Percentiles rank a stretch among this genome's conserved stretches.
Conservation (phyloP, 2,329 filamentous ascomycete genomes). For the Xylaria sp. region DNA sequence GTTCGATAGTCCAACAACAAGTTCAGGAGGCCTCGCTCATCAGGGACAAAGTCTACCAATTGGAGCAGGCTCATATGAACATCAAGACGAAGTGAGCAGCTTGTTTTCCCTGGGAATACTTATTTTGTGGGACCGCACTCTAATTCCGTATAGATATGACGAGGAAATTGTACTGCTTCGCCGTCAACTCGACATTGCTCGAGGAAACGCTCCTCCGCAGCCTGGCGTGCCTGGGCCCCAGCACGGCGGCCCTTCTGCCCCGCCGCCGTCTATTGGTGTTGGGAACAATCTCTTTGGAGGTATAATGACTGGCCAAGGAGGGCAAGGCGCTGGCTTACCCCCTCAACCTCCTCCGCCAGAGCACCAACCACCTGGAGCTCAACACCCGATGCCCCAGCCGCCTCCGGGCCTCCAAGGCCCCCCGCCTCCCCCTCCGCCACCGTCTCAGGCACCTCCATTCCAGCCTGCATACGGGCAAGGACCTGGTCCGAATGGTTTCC, state of each 20-base stretch:
- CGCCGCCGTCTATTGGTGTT: constrained; percentile 86
- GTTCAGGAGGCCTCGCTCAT: constrained; percentile 96
- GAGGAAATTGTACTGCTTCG: constrained; percentile 86
- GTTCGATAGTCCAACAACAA: constrained; percentile 76
- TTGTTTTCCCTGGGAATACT: background rate
- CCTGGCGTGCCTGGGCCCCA: constrained; percentile 70
- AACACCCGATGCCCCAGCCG: constrained; percentile 75
- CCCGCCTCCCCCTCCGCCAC: constrained; percentile 62
- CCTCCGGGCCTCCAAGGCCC: constrained; percentile 69
- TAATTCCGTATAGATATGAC: constrained; percentile 72
- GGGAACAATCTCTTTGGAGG: constrained; percentile 93
- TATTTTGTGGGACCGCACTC: background rate
- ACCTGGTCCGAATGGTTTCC: constrained; percentile 72
- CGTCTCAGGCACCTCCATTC: constrained; percentile 72
- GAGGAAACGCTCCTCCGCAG: constrained; percentile 62
- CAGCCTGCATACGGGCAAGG: constrained; percentile 70
- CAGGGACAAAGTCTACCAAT: constrained; percentile 86
- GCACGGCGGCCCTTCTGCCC: constrained; percentile 77
- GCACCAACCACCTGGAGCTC: constrained; percentile 56
- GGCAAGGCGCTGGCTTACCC: constrained; percentile 83
- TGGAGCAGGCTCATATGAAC: constrained; percentile 87
- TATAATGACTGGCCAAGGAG: constrained; percentile 88
- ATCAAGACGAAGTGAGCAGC: constrained; percentile 87
- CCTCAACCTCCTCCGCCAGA: constrained; percentile 69
- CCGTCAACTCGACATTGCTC: constrained; percentile 81